phyloP scores from a whole-genome alignment of 140 eudicot species.

The Erigeron philadelphicus region DNA sequence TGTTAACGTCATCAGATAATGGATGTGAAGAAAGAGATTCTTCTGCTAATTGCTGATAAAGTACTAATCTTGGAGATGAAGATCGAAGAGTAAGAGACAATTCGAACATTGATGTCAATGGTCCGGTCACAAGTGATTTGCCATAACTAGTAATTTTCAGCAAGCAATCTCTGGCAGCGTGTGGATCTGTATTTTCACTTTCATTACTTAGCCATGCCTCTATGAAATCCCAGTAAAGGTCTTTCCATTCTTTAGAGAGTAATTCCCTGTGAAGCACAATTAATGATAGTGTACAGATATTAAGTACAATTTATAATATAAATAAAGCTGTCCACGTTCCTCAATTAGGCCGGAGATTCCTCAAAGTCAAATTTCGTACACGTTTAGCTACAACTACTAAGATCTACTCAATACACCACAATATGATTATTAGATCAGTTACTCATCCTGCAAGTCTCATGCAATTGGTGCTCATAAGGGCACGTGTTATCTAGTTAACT shows the following conservation, averaged over 20 bases:
- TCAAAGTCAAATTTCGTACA: no score
- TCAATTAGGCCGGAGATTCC: no score
- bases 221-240: constrained; percentile 79
- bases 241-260: constrained; percentile 83
- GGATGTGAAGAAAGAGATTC: constrained; percentile 94
- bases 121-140: constrained; percentile 61
- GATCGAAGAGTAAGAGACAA: constrained; percentile 90
- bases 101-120: constrained; percentile 63
- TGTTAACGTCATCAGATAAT: constrained; percentile 52
- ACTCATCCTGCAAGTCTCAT: no score
- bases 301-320: no score
- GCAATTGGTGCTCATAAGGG: no score
- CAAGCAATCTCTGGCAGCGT: constrained; percentile 77
- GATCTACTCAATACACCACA: no score
- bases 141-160: constrained; percentile 61
- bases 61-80: constrained; percentile 87
- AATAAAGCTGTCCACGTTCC: not conserved
- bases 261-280: constrained; percentile 55
- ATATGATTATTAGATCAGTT: no score
- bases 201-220: constrained; percentile 60
- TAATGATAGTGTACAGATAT: constrained; percentile 10
- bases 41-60: constrained; percentile 81
- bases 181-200: constrained; percentile 39
- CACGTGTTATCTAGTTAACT: no score
- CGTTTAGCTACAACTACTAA: no score